phyloP scores from a whole-genome alignment of 495 filamentous ascomycete species.

The Neurospora africana region DNA sequence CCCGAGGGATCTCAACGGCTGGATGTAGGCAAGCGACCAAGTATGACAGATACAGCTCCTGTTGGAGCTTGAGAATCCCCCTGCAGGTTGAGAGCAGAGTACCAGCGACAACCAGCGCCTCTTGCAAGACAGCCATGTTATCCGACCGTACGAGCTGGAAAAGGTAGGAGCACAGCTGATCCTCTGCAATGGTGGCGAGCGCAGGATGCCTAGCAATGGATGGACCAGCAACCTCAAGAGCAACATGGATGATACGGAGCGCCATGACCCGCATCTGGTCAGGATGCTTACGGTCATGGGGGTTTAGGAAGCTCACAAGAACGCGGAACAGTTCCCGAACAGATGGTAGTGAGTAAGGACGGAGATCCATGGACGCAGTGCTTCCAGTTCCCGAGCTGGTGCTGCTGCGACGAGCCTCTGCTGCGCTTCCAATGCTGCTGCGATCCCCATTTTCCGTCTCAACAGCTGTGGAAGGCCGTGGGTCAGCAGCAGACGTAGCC shows the following conservation, averaged over 20 bases:
- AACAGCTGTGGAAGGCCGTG: slow-evolving; percentile 34
- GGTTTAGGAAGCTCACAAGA: slow-evolving; percentile 88
- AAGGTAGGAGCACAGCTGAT: slow-evolving; percentile 86
- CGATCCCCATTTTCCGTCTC: slow-evolving; percentile 17
- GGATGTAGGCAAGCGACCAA: slow-evolving; percentile 90
- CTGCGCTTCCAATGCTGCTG: slow-evolving; percentile 8
- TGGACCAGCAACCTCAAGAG: slow-evolving; percentile 89
- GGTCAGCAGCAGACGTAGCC: slow-evolving; percentile 36
- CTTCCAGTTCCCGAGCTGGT: slow-evolving; percentile 24
- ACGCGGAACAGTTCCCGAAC: slow-evolving; percentile 91
- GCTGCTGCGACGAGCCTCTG: slow-evolving; percentile 19
- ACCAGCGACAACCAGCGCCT: slow-evolving; percentile 81
- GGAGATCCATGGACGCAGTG: slow-evolving; percentile 48
- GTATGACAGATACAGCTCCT: slow-evolving; percentile 94
- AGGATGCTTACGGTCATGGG: slow-evolving; percentile 81
- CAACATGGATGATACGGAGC: slow-evolving; percentile 91
- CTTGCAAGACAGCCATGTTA: slow-evolving; percentile 84
- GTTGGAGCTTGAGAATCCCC: slow-evolving; percentile 88
- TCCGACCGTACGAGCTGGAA: slow-evolving; percentile 97
- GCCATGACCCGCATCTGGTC: slow-evolving; percentile 97
- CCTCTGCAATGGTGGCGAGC: slow-evolving; percentile 77
- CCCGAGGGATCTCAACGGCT: slow-evolving; percentile 78
- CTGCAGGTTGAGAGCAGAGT: slow-evolving; percentile 87
- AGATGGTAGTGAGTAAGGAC: slow-evolving; percentile 86
- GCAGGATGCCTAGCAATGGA: slow-evolving; percentile 91